Evolutionary conservation across 345 rosid genomes (phyloP), one percentile per base, ranked within the genome.

Genomic region (Murraya koenigii): DNA sequence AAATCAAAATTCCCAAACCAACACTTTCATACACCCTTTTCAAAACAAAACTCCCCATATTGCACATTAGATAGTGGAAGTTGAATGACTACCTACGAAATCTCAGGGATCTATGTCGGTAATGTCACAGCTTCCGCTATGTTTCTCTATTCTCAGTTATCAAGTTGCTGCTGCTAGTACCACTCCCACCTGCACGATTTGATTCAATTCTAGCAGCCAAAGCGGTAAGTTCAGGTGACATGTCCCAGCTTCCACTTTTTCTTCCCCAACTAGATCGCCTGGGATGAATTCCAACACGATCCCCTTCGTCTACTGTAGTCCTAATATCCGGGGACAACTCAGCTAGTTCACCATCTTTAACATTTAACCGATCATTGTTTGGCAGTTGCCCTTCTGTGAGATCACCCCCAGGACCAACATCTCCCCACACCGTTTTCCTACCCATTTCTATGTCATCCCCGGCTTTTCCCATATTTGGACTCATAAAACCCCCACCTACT

Each of bases 391-490:
- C 91, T 30, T 90, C 94, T 23, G 90, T 86, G 62, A 84, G 90
- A 75, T 89, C 96, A 68, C 84, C 77, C 77, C 88, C 80, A 47
- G 91, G 78, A 64, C 88, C 88, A 85, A 91, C 86, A 84, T 95
- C 95, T 26, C 93, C 93, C 99, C 98, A 91, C 22, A 93, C 98
- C 8, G 96, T 92, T 66, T 93, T 95, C 82, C 99, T 90, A 54
- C 99, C 98, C 98, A 92, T 92, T 79, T 95, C 99, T 72, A 95
- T 93, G 83, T 95, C 97, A 87, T 90, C 97, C 14, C 82, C 90
- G 4, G 90, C 90, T 82, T 90, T 93, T 60, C 97, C 99, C 95
- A 93, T 92, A 85, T 89, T 95, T 39, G 98, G 99, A 82, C 98
- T 95, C 97, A 92, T 93, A 71, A 93, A 95, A 66, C 98, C 92